These are phyloP conservation scores for Saccharum officinarum DNA, from an alignment of 176 grass and related monocot species.

Conservation along the genomic window DNA sequence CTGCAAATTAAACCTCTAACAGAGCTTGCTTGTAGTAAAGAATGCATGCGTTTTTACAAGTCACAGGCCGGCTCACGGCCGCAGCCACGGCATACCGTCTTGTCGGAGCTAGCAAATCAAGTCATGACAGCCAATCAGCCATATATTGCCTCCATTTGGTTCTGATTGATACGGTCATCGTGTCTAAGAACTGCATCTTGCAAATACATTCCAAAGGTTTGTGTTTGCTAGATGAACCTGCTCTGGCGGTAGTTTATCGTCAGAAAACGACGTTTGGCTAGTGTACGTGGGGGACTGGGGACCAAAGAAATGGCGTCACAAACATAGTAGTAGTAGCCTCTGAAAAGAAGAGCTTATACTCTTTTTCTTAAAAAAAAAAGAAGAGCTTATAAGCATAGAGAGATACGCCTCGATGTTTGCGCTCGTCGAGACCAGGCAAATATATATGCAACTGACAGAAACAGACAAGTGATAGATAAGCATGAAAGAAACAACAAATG, in stretches of 20 bases:
- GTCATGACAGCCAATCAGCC: background rate
- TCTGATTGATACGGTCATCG: too few relatives aligned
- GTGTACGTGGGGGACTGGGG: background rate
- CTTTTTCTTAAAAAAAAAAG: too few relatives aligned
- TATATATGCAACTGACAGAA: background rate
- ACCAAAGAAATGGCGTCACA: background rate
- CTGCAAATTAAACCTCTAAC: background rate
- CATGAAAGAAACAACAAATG: background rate
- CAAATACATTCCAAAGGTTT: background rate
- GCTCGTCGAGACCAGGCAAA: background rate
- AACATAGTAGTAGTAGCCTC: background rate
- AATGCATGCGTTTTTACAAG: too few relatives aligned
- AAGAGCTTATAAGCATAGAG: too few relatives aligned
- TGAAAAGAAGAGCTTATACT: conserved; percentile 26
- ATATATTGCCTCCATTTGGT: background rate
- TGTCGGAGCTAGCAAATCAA: background rate
- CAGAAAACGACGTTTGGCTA: background rate
- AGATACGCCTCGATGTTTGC: background rate
- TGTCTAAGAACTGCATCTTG: background rate
- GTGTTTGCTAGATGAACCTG: background rate
- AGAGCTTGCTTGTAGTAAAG: background rate
- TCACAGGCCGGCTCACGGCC: too few relatives aligned
- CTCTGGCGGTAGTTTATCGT: background rate
- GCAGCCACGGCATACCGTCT: background rate
- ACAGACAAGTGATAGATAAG: background rate